phyloP scores from a whole-genome alignment of 2,329 filamentous ascomycete genomes.

The Ploettnerulaceae sp. region DNA sequence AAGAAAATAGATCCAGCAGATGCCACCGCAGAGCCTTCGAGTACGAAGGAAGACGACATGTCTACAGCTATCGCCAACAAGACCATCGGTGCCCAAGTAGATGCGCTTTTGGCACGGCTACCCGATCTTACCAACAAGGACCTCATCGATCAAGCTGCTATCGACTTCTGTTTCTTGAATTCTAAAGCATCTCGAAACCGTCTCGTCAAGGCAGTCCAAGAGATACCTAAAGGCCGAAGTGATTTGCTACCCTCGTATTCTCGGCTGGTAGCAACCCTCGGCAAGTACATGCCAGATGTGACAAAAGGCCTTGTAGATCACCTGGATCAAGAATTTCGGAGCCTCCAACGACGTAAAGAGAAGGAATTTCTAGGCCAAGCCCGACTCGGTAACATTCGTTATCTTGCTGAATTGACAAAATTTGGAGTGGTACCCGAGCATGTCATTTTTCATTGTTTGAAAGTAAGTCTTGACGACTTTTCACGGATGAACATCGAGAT shows the following conservation, averaged over 20 bases:
- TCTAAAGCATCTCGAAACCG: conserved; percentile 96
- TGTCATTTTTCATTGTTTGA: conserved; percentile 97
- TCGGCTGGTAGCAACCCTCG: conserved; percentile 87
- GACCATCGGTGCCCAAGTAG: conserved; percentile 94
- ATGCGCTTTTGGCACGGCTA: conserved; percentile 80
- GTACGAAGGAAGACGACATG: conserved; percentile 67
- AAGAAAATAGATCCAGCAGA: conserved; percentile 62
- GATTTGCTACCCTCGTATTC: conserved; percentile 89
- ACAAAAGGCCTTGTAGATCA: conserved; percentile 87
- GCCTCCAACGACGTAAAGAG: conserved; percentile 90
- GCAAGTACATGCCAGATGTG: conserved; percentile 92
- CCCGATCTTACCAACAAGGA: conserved; percentile 91
- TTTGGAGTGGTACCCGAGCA: conserved; percentile 98
- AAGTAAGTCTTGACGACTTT: conserved; percentile 95
- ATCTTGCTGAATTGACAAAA: conserved; percentile 93
- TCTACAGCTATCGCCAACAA: conserved; percentile 97
- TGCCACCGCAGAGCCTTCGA: conserved; percentile 36
- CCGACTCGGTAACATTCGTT: conserved; percentile 91
- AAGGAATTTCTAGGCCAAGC: conserved; percentile 97
- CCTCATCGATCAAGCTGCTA: conserved; percentile 81
- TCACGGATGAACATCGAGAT: conserved; percentile 99
- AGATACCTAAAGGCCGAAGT: conserved; percentile 88
- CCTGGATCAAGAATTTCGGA: conserved; percentile 93
- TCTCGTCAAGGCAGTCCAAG: conserved; percentile 85
- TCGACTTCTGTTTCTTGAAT: conserved; percentile 97